Base-by-base conservation (phyloP, 345 rosid species). In the Citrus mangshanensis region DNA sequence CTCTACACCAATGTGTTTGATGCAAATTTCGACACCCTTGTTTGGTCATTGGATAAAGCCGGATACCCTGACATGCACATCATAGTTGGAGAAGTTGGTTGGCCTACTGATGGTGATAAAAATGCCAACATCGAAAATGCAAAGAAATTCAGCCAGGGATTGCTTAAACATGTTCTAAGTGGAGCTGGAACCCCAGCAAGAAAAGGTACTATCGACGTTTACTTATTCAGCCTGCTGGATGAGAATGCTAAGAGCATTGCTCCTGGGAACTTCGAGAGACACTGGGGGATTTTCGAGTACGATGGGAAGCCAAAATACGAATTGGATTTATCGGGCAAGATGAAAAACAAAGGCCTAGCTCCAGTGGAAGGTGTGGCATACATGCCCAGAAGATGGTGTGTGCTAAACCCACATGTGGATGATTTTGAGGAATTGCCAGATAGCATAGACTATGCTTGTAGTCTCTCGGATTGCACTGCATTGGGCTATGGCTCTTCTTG, bases 21-120 rank as follows among this genome's bases (percentile, higher is more conserved):
- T 58, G 96, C 98, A 4, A 93, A 92, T 82, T 84, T 83, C 9
- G 98, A 93, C 81, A 93, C 93, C 54, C 89, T 93, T 34, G 76
- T 89, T 9, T 77, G 88, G 51, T 89, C 98, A 14, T 80, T 93
- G 61, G 83, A 84, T 30, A 93, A 80, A 78, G 89, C 92, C 30
- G 93, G 95, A 73, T 93, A 89, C 80, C 61, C 91, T 40, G 87
- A 82, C 49, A 83, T 89, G 92, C 83, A 84, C 72, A 89, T 93
- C 61, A 79, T 93, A 0, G 82, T 92, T 1, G 97, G 98, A 72
- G 98, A 93, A 68, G 86, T 92, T 1, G 98, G 98, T 28, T 92
- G 98, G 97, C 98, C 97, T 32, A 93, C 95, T 0, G 95, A 93
- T 35, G 95, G 97, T 30, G 85, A 92, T 60, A 84, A 79, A 75